Evolutionary conservation across 305 asterid genomes (phyloP), one percentile per base, ranked within the genome.

Genomic region (Monarda citriodora): DNA sequence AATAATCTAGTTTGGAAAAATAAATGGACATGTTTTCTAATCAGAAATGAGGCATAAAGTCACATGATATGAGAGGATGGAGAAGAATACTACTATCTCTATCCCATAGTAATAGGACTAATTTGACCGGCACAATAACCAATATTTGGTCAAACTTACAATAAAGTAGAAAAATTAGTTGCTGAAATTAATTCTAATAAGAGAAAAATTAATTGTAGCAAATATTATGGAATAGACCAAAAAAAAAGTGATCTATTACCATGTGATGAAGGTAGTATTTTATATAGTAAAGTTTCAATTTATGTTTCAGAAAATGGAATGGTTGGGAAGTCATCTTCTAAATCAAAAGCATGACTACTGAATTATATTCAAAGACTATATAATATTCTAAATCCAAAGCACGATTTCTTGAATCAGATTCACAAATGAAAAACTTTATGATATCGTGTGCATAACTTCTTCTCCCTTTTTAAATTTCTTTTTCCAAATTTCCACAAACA

Each of bases 31-130:
- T 10, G 18, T 34, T 20, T 29, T 29, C 32, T 29, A 29, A 34
- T 2, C 2, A 34, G 12, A 47, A 52, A 22, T 18, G 58, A 31
- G 42, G 42, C 40, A 63, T 48, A 47, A 38, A 41, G 48, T 47
- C 71, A 56, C 69, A 63, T 68, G 71, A 69, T 20, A 18, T 20
- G 61, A 62, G 47, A 53, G 58, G 46, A 46, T 60, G 31, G n/a
- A 37, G 59, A 34, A 40, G 40, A 20, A n/a, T 36, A 38, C 4
- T 38, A 11, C 59, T n/a, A n/a, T n/a, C n/a, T n/a, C n/a, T n/a
- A n/a, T n/a, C n/a, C n/a, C n/a, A n/a, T n/a, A n/a, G n/a, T n/a
- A n/a, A n/a, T n/a, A n/a, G n/a, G n/a, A n/a, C n/a, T n/a, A n/a
- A n/a, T n/a, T n/a, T n/a, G n/a, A n/a, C n/a, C n/a, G n/a, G n/a